Evolutionary conservation across 768 basidiomycete species (phyloP).

Genomic region (Tephrocybe rancida): DNA sequence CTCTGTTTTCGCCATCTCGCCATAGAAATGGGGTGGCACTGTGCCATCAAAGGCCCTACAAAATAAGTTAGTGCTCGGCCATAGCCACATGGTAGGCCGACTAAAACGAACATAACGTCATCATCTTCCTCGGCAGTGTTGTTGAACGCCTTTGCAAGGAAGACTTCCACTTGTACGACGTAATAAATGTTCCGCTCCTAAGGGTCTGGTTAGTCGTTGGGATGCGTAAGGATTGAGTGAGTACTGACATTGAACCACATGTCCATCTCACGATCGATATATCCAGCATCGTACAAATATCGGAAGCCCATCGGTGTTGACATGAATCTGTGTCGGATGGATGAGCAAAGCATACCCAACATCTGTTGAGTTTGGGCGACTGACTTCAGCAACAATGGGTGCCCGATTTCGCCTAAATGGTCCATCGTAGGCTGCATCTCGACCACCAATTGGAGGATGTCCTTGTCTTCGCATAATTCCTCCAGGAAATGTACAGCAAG

Average conservation of each 20-base stretch:
- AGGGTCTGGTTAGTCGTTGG: conserved; percentile 1
- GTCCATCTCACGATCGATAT: conserved; percentile 95
- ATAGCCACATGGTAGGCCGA: background rate
- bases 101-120: conserved; percentile 57
- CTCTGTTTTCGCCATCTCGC: conserved; percentile 96
- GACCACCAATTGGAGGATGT: conserved; percentile 86
- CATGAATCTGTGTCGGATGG: conserved; percentile 68
- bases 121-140: conserved; percentile 65
- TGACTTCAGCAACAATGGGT: conserved; percentile 85
- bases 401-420: conserved; percentile 91
- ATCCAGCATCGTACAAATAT: conserved; percentile 88
- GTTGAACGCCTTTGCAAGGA: conserved; percentile 79
- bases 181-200: conserved; percentile 94
- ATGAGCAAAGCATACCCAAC: background rate
- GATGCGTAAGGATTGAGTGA: background rate
- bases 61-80: background rate
- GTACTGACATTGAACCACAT: conserved; percentile 88
- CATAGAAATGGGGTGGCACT: conserved; percentile 95
- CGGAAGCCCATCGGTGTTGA: conserved; percentile 92
- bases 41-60: conserved; percentile 79
- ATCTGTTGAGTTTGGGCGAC: conserved; percentile 21
- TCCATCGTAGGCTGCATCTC: conserved; percentile 95
- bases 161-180: conserved; percentile 92
- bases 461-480: conserved; percentile 84
- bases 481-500: conserved; percentile 88